Evolutionary conservation across 139 green algal species (phyloP), one percentile per base, ranked within the genome.

Genomic region (Picochlorum sp.): DNA sequence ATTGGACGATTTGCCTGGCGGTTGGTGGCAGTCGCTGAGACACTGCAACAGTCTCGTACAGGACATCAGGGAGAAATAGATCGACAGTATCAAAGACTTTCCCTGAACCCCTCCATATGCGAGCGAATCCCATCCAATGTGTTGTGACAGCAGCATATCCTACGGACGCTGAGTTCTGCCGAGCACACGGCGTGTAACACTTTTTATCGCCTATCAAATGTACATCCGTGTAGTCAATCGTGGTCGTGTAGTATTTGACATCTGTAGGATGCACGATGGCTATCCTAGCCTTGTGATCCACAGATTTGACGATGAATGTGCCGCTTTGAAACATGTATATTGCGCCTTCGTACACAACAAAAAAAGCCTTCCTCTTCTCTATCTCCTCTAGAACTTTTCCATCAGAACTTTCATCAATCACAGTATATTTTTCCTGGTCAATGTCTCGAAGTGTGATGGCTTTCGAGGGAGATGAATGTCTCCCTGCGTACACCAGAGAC

Each of bases 201-300:
- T 44, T 16, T 10, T 60, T 61, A 14, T 51, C 57, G 11, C 89
- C 89, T 1, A 77, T 74, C 2, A 95, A 74, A 11, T 92, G 77
- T 14, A 96, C 77, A 51, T 91, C 85, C 15, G 67, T 87, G 66
- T 76, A 77, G 41, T 77, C 70, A 20, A 77, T 69, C 45, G 60
- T 45, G 44, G 30, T 50, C 30, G 91, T 97, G 84, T 92, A 97
- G 75, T 97, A 97, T 66, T 90, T 89, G 30, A 96, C 66, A 65
- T 92, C 82, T 2, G 78, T 83, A 6, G 77, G 77, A 4, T 77
- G 54, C 30, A 96, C 91, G 4, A 77, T 50, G 1, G 90, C 92
- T 37, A 94, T 71, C 23, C 69, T 69, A 10, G 65, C 68, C 18
- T 66, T 68, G 47, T 97, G 66, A 70, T 96, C 82, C 44, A 98